These are phyloP conservation scores for Boletus vermiculosoides DNA, from an alignment of 768 basidiomycete genomes.

Conservation along the genomic window DNA sequence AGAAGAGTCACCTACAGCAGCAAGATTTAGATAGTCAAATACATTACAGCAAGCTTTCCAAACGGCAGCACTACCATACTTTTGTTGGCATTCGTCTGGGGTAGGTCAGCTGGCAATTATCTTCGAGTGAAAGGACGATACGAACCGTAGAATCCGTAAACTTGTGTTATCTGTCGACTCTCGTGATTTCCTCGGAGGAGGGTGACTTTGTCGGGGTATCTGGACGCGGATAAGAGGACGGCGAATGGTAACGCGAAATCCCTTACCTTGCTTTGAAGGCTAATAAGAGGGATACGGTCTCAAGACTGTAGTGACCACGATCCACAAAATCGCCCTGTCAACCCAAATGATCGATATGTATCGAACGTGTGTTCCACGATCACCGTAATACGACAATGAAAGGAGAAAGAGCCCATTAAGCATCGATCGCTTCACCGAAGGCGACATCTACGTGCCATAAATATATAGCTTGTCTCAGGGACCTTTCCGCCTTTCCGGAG, in stretches of 20 bases:
- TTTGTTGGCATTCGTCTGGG: conserved; percentile 94
- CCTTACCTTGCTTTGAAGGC: conserved; percentile 84
- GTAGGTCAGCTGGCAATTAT: background rate
- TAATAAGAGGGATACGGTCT: conserved; percentile 88
- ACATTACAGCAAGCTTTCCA: conserved; percentile 98
- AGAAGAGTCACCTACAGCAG: conserved; percentile 60
- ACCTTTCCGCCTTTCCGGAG: conserved; percentile 82
- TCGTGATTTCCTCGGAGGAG: conserved; percentile 95
- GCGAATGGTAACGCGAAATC: background rate
- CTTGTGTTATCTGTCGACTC: conserved; percentile 96
- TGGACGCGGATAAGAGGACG: conserved; percentile 30
- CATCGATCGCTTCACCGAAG: conserved; percentile 21
- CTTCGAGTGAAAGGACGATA: background rate
- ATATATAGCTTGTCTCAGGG: conserved; percentile 90
- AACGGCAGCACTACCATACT: conserved; percentile 91
- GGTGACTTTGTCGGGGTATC: conserved; percentile 92
- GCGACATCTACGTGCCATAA: conserved; percentile 78
- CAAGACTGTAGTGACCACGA: conserved; percentile 92
- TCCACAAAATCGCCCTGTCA: conserved; percentile 95
- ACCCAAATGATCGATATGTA: background rate
- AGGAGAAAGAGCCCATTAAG: conserved; percentile 24
- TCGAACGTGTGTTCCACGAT: background rate
- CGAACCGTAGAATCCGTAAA: conserved; percentile 95
- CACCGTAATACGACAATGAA: background rate
- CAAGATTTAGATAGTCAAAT: conserved; percentile 93